phyloP scores from a whole-genome alignment of 495 filamentous ascomycete species.

The Cudoniella acicularis region DNA sequence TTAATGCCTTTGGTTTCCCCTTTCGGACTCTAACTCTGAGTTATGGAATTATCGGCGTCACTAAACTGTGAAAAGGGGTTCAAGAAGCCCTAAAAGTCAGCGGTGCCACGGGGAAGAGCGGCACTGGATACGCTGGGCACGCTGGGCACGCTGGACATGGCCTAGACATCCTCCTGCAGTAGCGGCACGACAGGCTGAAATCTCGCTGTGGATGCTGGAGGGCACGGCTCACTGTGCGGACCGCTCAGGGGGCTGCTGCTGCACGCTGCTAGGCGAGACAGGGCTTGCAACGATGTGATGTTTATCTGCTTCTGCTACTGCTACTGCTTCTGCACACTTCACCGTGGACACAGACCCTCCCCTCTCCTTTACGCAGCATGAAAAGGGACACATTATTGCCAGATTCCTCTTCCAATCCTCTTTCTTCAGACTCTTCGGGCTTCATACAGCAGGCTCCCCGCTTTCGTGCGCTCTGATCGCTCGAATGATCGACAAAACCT shows the following conservation, averaged over 20 bases:
- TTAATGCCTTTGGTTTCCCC: background rate
- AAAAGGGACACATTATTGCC: background rate
- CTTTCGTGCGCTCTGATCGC: background rate
- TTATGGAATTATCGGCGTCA: background rate
- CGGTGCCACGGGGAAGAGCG: no score
- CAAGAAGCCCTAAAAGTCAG: background rate
- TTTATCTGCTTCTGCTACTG: background rate
- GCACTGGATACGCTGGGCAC: no score
- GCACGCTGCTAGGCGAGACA: no score
- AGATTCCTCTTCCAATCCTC: background rate
- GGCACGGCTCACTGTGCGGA: background rate
- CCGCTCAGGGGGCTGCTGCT: no score
- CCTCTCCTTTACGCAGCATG: background rate
- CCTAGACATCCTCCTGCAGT: background rate
- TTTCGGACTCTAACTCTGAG: background rate
- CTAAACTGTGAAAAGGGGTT: background rate
- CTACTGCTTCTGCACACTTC: background rate
- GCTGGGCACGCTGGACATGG: background rate
- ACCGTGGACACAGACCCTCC: background rate
- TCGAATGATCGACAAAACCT: background rate
- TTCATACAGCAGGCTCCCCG: background rate
- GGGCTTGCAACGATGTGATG: no score
- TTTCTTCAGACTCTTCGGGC: background rate
- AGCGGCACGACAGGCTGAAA: background rate
- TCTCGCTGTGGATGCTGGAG: no score